These are phyloP conservation scores for Leishmania gerbilli DNA, from an alignment of 208 protist genomes.

Conservation along the genomic window DNA sequence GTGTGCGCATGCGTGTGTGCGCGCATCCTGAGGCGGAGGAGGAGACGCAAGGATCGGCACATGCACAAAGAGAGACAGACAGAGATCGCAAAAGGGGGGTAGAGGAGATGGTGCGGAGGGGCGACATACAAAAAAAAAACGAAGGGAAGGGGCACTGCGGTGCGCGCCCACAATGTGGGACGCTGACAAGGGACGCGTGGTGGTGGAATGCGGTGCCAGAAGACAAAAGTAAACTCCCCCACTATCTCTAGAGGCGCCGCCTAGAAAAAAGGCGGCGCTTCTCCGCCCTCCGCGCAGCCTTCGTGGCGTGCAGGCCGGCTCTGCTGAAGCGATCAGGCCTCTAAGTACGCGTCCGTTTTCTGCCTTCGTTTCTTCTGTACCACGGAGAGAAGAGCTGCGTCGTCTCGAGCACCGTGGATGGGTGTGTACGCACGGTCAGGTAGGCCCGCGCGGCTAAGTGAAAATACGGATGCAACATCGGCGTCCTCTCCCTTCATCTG, in stretches of 20 bases:
- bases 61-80: neutral
- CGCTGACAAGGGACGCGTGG: neutral
- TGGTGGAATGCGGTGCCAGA: neutral
- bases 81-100: neutral
- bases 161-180: neutral
- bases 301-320: neutral
- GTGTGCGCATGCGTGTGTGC: neutral
- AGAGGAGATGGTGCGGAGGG: neutral
- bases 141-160: neutral
- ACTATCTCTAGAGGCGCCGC: neutral
- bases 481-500: neutral
- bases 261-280: neutral
- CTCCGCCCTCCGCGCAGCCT: neutral
- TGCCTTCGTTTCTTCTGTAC: neutral
- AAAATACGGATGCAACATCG: neutral
- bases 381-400: neutral
- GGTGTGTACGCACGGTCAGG: neutral
- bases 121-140: neutral
- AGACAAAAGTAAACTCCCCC: too few relatives aligned
- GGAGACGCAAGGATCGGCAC: neutral
- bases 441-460: neutral
- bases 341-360: neutral
- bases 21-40: neutral
- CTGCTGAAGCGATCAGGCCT: too few relatives aligned
- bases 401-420: neutral